A percentile compares a stretch with the other conserved stretches of the same genome.
phyloP scores from a whole-genome alignment of 2,329 filamentous ascomycete genomes.

The Fusarium brachygibbosum region DNA sequence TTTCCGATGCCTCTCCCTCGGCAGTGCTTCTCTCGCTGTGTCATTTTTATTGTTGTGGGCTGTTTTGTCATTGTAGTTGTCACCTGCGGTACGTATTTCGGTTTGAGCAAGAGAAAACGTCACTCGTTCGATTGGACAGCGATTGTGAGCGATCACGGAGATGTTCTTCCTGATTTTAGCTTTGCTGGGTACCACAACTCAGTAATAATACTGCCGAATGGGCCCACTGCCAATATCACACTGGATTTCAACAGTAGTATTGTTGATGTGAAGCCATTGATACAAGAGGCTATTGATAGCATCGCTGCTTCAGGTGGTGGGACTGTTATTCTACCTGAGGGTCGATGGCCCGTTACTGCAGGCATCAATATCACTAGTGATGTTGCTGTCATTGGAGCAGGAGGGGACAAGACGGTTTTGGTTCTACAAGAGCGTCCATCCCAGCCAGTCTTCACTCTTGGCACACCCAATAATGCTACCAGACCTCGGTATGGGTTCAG shows the following conservation, averaged over 20 bases:
- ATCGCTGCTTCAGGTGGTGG: conserved; percentile 28
- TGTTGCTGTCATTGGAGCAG: conserved; percentile 11
- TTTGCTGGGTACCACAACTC: conserved; percentile 42
- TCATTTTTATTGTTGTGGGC: conserved; percentile 5
- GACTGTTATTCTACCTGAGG: conserved; percentile 20
- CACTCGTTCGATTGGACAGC: conserved; percentile 33
- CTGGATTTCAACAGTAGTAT: background rate
- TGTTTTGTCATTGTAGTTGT: conserved; percentile 11
- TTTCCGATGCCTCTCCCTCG: conserved; percentile 22
- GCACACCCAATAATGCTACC: background rate
- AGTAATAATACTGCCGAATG: conserved; percentile 22
- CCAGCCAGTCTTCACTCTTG: conserved; percentile 34
- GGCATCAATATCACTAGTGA: conserved; percentile 22
- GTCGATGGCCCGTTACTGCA: conserved; percentile 25
- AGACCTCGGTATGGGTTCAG: conserved; percentile 10
- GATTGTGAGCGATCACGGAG: conserved; percentile 23
- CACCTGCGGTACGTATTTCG: conserved; percentile 22
- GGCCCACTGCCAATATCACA: background rate
- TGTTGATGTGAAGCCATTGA: conserved; percentile 15
- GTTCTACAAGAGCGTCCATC: conserved; percentile 1
- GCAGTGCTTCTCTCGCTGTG: conserved; percentile 17
- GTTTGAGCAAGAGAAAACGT: background rate
- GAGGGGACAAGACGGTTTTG: conserved; percentile 3
- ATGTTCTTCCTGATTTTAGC: conserved; percentile 43
- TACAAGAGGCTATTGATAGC: conserved; percentile 38